Conservation (phyloP, 2,329 filamentous ascomycete species). For the Cadophora gregata region DNA sequence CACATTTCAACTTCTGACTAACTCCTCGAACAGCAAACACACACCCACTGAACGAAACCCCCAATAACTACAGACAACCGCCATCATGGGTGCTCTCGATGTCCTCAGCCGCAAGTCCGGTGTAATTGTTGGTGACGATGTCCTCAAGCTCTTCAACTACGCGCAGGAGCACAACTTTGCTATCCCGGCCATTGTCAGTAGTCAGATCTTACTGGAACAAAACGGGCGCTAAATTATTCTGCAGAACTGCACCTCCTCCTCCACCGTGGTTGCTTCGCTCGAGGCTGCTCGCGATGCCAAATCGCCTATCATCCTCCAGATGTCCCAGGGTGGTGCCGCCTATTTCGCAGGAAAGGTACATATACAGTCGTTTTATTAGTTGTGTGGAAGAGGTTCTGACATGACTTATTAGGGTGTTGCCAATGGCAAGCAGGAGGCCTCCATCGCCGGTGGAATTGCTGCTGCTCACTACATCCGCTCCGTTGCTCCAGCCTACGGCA, state of each 20-base stretch:
- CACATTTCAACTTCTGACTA: background rate
- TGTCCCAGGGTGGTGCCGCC: slow-evolving; percentile 90
- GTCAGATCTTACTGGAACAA: background rate
- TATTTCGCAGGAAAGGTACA: slow-evolving; percentile 86
- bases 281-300: slow-evolving; percentile 95
- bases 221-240: slow-evolving; percentile 17
- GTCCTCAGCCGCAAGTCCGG: slow-evolving; percentile 68
- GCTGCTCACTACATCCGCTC: slow-evolving; percentile 93
- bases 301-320: slow-evolving; percentile 90
- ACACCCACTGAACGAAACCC: slow-evolving; percentile 7
- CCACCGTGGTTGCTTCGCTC: slow-evolving; percentile 82
- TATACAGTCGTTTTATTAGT: slow-evolving; percentile 13
- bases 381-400: slow-evolving; percentile 22
- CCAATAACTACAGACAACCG: slow-evolving; percentile 21
- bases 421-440: slow-evolving; percentile 85
- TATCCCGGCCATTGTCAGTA: slow-evolving; percentile 76
- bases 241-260: slow-evolving; percentile 90
- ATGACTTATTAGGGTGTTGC: slow-evolving; percentile 65
- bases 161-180: slow-evolving; percentile 87
- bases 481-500: slow-evolving; percentile 83
- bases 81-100: slow-evolving; percentile 54
- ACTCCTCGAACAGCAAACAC: background rate
- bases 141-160: slow-evolving; percentile 71
- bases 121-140: slow-evolving; percentile 72
- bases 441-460: slow-evolving; percentile 85